Evolutionary conservation across 352 stramenopile species (phyloP).

Genomic region (Albugo candida): DNA sequence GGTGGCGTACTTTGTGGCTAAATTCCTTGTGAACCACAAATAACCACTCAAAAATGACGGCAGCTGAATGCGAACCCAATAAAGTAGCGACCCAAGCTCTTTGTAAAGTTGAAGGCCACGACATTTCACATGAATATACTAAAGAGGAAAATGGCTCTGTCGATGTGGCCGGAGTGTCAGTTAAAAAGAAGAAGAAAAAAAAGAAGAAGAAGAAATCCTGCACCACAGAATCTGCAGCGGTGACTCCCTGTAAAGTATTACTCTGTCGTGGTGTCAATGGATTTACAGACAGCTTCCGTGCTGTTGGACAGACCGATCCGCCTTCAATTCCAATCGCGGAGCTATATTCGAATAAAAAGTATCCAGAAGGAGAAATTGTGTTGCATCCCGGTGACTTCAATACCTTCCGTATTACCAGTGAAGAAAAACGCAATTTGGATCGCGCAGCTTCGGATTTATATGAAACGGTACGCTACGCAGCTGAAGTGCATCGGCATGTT

Average conservation of each 20-base stretch:
- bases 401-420: slow-evolving; percentile 68
- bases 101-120: no score
- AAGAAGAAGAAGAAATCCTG: slow-evolving; percentile 29
- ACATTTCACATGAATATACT: background rate
- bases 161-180: slow-evolving; percentile 5
- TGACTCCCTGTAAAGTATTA: slow-evolving; percentile 19
- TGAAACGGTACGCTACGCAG: slow-evolving; percentile 71
- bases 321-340: slow-evolving; percentile 83
- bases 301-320: slow-evolving; percentile 88
- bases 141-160: background rate
- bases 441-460: slow-evolving; percentile 38
- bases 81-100: no score
- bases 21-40: no score
- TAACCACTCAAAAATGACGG: no score
- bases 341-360: slow-evolving; percentile 42
- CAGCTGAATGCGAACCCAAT: no score
- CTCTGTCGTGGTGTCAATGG: slow-evolving; percentile 53
- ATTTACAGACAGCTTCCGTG: slow-evolving; percentile 89
- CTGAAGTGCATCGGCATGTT: slow-evolving; percentile 88
- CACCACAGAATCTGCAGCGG: slow-evolving; percentile 1
- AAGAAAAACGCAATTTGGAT: slow-evolving; percentile 76
- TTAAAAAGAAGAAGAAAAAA: slow-evolving; percentile 68
- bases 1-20: no score
- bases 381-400: slow-evolving; percentile 85
- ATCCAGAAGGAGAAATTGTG: slow-evolving; percentile 88